These are phyloP conservation scores for Cladophialophora chaetospira DNA, from an alignment of 2,329 filamentous ascomycete species.

Conservation along the genomic window DNA sequence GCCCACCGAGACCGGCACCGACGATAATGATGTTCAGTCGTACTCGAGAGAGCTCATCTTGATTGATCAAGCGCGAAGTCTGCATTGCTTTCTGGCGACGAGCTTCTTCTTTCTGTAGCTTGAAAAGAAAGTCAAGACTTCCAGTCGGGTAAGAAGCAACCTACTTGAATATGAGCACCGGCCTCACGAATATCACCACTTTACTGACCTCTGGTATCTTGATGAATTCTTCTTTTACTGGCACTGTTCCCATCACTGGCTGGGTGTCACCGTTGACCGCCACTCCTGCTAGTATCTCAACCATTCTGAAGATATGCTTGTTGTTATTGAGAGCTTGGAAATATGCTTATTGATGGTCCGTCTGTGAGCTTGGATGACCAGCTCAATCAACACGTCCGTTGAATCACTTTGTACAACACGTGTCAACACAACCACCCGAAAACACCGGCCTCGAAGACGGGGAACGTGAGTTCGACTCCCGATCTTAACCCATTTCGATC, in stretches of 20 bases:
- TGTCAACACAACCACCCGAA: background rate
- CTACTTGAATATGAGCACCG: slow-evolving; percentile 3
- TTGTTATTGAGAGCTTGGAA: background rate
- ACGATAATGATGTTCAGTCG: slow-evolving; percentile 42
- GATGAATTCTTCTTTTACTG: slow-evolving; percentile 37
- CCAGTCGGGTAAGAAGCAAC: slow-evolving; percentile 27
- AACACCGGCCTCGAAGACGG: background rate
- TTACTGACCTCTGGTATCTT: slow-evolving; percentile 23
- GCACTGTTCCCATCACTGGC: slow-evolving; percentile 40
- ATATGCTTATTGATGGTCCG: background rate
- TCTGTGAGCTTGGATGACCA: background rate
- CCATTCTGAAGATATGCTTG: background rate
- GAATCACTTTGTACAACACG: slow-evolving; percentile 1
- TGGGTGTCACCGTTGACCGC: slow-evolving; percentile 37
- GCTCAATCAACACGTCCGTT: background rate
- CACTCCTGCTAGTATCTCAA: slow-evolving; percentile 2
- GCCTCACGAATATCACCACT: background rate
- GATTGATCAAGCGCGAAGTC: slow-evolving; percentile 5
- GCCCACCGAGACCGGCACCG: slow-evolving; percentile 38
- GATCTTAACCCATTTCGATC: slow-evolving; percentile 11
- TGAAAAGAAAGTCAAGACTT: slow-evolving; percentile 26
- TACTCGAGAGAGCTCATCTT: slow-evolving; percentile 10
- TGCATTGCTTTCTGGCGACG: slow-evolving; percentile 17
- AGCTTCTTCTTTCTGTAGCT: slow-evolving; percentile 23
- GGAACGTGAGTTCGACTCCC: background rate